Evolutionary conservation across 2,329 filamentous ascomycete genomes (phyloP).

Genomic region (Phyllosticta paracitricarpa): DNA sequence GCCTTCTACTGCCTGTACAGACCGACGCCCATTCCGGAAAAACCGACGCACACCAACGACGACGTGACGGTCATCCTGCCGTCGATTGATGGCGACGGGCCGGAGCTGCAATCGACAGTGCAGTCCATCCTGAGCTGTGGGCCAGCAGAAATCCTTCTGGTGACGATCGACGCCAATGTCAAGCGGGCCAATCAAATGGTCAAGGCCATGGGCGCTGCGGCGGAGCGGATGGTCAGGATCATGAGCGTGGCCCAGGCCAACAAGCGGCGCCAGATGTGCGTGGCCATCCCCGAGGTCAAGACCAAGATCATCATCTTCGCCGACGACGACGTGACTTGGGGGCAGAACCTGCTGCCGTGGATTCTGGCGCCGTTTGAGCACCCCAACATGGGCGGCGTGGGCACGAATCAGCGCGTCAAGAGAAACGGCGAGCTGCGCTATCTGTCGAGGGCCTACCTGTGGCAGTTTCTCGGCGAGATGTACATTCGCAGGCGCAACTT

Average conservation of each 20-base stretch:
- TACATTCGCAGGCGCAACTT: constrained; percentile 94
- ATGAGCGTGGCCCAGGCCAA: constrained; percentile 78
- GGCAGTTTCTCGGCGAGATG: constrained; percentile 82
- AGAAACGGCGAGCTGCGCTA: constrained; percentile 45
- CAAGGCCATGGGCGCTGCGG: constrained; percentile 29
- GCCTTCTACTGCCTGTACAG: constrained; percentile 75
- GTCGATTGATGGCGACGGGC: constrained; percentile 78
- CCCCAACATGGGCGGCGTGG: constrained; percentile 73
- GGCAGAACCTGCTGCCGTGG: constrained; percentile 75
- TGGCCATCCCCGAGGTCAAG: constrained; percentile 74
- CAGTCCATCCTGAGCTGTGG: constrained; percentile 63
- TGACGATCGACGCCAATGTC: constrained; percentile 75
- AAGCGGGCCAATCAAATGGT: constrained; percentile 55
- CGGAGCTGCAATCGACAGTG: constrained; percentile 73
- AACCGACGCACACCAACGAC: constrained; percentile 66
- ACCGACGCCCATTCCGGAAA: constrained; percentile 70
- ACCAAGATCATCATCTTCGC: constrained; percentile 86
- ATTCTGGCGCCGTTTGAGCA: constrained; percentile 89
- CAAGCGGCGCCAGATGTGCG: constrained; percentile 88
- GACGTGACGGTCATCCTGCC: constrained; percentile 94
- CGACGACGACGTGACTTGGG: constrained; percentile 94
- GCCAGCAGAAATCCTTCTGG: constrained; percentile 66
- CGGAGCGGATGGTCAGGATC: constrained; percentile 54
- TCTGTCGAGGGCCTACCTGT: constrained; percentile 44
- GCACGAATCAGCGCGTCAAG: constrained; percentile 79